Base-by-base conservation (phyloP, 192 early-diverging fungal species). In the Obelidium mucronatum region DNA sequence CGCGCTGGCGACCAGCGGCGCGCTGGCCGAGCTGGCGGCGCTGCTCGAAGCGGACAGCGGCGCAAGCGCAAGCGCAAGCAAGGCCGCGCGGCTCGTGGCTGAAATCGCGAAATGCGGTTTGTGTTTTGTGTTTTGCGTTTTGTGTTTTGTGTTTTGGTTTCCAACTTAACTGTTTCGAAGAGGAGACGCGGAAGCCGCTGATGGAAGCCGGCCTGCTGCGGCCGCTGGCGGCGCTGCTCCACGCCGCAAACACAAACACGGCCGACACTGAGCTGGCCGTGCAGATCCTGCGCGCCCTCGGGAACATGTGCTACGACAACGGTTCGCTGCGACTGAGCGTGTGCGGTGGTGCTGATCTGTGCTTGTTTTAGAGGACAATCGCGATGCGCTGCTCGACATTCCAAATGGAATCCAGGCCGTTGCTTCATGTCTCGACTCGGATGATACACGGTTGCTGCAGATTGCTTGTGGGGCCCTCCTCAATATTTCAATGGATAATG, bases 401-500 rank as follows among this genome's bases (percentile, higher is more conserved):
- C 48, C 44, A 3, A 68, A 77, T 30, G 68, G 48, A 1, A 76
- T 87, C 33, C 2, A 26, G 0, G 17, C 35, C 40, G 26, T 84
- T 19, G 74, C 76, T 2, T 44, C 30, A n/a, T 78, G 51, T 37
- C 65, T 86, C 30, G 36, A 73, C 13, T 79, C 79, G 2, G 4
- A 73, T 5, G 42, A 81, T 26, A 3, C 40, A 31, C 36, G 42
- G 2, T 35, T 87, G 26, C 30, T 87, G 17, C 59, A 30, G 8
- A 83, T 78, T 52, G 71, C 81, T 8, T 81, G 79, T 34, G 82
- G 83, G 1, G 81, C 79, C 2, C 54, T 88, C 13, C 53, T 81
- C 11, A 88, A 88, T 54, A 79, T 85, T 40, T 81, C 70, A 56
- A 88, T 88, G 87, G 87, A 88, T 64, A 85, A 88, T 60, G 87